Evolutionary conservation across 495 filamentous ascomycete species (phyloP).

Genomic region (Pyrenula aspistea): DNA sequence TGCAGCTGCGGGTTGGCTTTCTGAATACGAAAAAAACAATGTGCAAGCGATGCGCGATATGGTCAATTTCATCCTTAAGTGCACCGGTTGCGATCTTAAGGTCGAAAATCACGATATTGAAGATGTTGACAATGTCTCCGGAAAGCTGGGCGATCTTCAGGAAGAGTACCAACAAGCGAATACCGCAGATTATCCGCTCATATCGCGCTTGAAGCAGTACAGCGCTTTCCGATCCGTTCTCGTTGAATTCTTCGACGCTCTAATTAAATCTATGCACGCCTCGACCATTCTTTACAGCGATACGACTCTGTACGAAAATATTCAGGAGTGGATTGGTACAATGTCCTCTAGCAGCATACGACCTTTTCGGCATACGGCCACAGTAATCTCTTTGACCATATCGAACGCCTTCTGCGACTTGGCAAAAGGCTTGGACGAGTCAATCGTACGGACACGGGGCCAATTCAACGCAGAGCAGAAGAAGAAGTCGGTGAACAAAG

Average conservation of each 20-base stretch:
- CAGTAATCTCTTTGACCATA: slow-evolving; percentile 65
- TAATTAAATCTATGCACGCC: slow-evolving; percentile 64
- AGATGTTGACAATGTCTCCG: slow-evolving; percentile 70
- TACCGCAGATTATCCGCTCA: slow-evolving; percentile 85
- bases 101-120: slow-evolving; percentile 67
- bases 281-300: slow-evolving; percentile 67
- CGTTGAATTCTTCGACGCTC: slow-evolving; percentile 61
- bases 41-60: slow-evolving; percentile 62
- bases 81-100: slow-evolving; percentile 64
- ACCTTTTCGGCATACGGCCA: slow-evolving; percentile 88
- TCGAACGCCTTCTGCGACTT: slow-evolving; percentile 56
- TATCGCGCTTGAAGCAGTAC: slow-evolving; percentile 61
- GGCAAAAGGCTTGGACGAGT: slow-evolving; percentile 49
- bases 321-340: slow-evolving; percentile 70
- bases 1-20: slow-evolving; percentile 71
- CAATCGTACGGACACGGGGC: slow-evolving; percentile 60
- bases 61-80: slow-evolving; percentile 78
- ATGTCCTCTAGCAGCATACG: slow-evolving; percentile 75
- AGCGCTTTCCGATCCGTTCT: slow-evolving; percentile 63
- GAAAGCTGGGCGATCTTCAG: slow-evolving; percentile 63
- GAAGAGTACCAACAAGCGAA: slow-evolving; percentile 67
- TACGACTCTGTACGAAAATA: slow-evolving; percentile 63
- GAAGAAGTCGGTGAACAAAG: slow-evolving; percentile 65
- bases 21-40: slow-evolving; percentile 56
- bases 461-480: slow-evolving; percentile 74